phyloP scores from a whole-genome alignment of 2,329 filamentous ascomycete genomes.

The Didymella lethalis region DNA sequence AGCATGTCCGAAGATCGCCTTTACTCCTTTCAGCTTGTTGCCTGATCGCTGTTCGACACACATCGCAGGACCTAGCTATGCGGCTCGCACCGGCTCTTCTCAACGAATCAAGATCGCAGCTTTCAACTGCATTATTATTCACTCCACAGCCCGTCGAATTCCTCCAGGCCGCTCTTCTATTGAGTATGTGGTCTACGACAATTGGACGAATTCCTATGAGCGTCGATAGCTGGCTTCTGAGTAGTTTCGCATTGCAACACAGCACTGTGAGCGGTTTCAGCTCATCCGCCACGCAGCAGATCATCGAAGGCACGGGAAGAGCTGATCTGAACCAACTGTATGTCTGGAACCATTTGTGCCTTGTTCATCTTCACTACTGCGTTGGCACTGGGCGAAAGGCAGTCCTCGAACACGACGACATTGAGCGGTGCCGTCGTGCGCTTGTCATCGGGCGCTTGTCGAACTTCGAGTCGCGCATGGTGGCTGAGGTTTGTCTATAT shows the following conservation, averaged over 20 bases:
- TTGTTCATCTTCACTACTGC: slow-evolving; percentile 58
- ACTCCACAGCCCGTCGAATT: slow-evolving; percentile 54
- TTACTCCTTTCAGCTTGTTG: slow-evolving; percentile 4
- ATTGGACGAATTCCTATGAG: slow-evolving; percentile 55
- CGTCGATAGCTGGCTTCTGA: slow-evolving; percentile 57
- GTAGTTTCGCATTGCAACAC: slow-evolving; percentile 56
- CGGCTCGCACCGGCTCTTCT: neutral
- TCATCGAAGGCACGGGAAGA: neutral
- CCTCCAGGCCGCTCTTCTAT: slow-evolving; percentile 55
- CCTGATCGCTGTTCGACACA: slow-evolving; percentile 4
- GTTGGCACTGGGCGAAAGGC: slow-evolving; percentile 54
- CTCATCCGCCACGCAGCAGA: neutral
- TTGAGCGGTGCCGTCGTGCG: neutral
- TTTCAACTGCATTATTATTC: neutral
- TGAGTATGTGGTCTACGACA: slow-evolving; percentile 58
- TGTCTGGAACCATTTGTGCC: slow-evolving; percentile 56
- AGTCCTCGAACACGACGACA: slow-evolving; percentile 40
- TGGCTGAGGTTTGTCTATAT: slow-evolving; percentile 56
- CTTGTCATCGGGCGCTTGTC: slow-evolving; percentile 46
- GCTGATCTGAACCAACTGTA: slow-evolving; percentile 32
- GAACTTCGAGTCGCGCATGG: slow-evolving; percentile 58
- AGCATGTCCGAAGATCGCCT: neutral
- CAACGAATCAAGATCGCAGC: neutral
- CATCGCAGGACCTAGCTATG: neutral
- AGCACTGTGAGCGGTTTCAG: slow-evolving; percentile 16